These are phyloP conservation scores for Lactarius hatsudake DNA, from an alignment of 768 basidiomycete genomes.

Conservation along the genomic window DNA sequence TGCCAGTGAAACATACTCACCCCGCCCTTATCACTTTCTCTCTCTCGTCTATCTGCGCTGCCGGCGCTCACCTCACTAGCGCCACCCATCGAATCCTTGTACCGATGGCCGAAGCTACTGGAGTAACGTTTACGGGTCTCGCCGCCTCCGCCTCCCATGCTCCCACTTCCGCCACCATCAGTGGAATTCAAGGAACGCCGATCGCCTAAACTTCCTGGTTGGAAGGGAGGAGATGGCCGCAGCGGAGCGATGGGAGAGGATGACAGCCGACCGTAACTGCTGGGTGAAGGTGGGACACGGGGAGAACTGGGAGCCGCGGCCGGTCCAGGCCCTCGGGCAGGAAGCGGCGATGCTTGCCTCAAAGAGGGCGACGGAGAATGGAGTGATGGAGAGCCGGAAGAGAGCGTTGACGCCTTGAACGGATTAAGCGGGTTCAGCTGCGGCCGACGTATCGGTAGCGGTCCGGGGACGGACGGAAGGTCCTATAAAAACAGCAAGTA, in stretches of 20 bases:
- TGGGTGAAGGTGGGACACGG: conserved; percentile 42
- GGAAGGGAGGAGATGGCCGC: conserved; percentile 41
- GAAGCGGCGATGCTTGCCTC: conserved; percentile 46
- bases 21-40: conserved; percentile 29
- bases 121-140: conserved; percentile 61
- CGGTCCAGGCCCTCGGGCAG: conserved; percentile 36
- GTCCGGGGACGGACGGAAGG: conserved; percentile 39
- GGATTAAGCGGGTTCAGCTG: conserved; percentile 43
- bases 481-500: conserved; percentile 30
- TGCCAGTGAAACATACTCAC: conserved; percentile 9
- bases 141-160: conserved; percentile 27
- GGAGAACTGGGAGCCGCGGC: conserved; percentile 39
- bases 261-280: conserved; percentile 32
- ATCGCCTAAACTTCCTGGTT: conserved; percentile 43
- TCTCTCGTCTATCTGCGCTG: conserved; percentile 34
- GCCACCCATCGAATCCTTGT: conserved; percentile 42
- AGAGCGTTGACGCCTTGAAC: conserved; percentile 51
- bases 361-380: conserved; percentile 50
- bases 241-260: conserved; percentile 37
- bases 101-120: conserved; percentile 75
- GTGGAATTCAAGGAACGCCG: conserved; percentile 37
- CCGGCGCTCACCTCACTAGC: conserved; percentile 40
- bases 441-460: conserved; percentile 46
- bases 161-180: conserved; percentile 28
- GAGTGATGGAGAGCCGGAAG: conserved; percentile 45